These are phyloP conservation scores for Rhinocladiella similis DNA, from an alignment of 2,329 filamentous ascomycete species.

Conservation along the genomic window DNA sequence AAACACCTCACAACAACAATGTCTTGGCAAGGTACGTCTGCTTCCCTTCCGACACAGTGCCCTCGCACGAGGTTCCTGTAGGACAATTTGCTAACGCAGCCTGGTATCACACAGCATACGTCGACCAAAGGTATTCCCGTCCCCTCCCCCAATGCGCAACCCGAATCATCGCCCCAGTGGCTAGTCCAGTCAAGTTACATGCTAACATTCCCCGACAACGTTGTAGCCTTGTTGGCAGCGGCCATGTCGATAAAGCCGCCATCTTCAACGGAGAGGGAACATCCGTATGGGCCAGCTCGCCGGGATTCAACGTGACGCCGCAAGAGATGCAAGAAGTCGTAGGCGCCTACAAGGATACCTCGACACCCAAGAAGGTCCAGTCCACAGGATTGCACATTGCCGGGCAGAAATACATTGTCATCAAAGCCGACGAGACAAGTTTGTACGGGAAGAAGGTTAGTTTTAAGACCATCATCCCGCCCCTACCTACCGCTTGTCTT, in stretches of 20 bases:
- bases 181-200: neutral
- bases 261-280: slow-evolving; percentile 81
- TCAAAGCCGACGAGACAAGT: slow-evolving; percentile 73
- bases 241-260: slow-evolving; percentile 79
- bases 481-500: too few relatives aligned
- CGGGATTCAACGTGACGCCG: slow-evolving; percentile 68
- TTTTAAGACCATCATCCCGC: too few relatives aligned
- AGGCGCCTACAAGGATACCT: slow-evolving; percentile 52
- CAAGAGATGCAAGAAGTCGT: slow-evolving; percentile 58
- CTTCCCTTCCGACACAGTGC: too few relatives aligned
- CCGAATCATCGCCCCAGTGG: neutral
- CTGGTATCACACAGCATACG: slow-evolving; percentile 22
- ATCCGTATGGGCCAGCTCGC: slow-evolving; percentile 72
- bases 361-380: slow-evolving; percentile 65
- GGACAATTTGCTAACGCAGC: slow-evolving; percentile 3
- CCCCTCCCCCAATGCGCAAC: neutral
- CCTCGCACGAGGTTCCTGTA: neutral
- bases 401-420: slow-evolving; percentile 75
- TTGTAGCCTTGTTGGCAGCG: slow-evolving; percentile 72
- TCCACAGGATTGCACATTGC: slow-evolving; percentile 72
- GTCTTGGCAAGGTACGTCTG: slow-evolving; percentile 30
- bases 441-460: slow-evolving; percentile 82
- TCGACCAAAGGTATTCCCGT: slow-evolving; percentile 26
- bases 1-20: slow-evolving; percentile 15
- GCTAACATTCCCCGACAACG: neutral